Conservation (phyloP, 768 basidiomycete species). For the Pleurotus giganteus region DNA sequence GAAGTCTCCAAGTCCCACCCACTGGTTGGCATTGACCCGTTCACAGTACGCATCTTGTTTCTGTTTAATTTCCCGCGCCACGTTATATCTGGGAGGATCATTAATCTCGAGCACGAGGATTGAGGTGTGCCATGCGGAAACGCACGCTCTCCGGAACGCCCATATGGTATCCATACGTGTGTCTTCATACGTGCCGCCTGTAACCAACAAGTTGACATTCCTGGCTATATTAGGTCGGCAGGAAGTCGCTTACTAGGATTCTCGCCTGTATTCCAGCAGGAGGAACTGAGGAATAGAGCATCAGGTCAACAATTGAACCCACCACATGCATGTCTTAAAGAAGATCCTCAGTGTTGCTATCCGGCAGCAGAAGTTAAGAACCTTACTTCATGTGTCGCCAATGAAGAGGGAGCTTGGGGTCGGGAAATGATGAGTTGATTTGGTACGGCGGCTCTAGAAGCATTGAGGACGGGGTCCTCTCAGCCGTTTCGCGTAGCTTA, state of each 20-base stretch:
- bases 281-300: background rate
- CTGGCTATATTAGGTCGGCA: conserved; percentile 26
- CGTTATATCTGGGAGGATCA: conserved; percentile 45
- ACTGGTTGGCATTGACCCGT: conserved; percentile 45
- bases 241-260: conserved; percentile 48
- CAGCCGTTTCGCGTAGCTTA: conserved; percentile 71
- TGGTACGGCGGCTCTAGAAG: conserved; percentile 70
- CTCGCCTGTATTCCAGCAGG: conserved; percentile 37
- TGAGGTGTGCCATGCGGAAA: conserved; percentile 9
- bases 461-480: conserved; percentile 72
- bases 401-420: conserved; percentile 34
- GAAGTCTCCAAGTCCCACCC: conserved; percentile 50
- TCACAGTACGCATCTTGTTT: conserved; percentile 64
- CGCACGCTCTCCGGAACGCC: conserved; percentile 59
- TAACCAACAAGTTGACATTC: conserved; percentile 11
- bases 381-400: conserved; percentile 77
- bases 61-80: conserved; percentile 59
- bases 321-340: conserved; percentile 48
- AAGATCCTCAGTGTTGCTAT: background rate
- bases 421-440: conserved; percentile 39
- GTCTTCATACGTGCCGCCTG: conserved; percentile 43
- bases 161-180: conserved; percentile 67
- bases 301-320: conserved; percentile 12
- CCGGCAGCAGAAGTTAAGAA: background rate
- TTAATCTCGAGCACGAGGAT: conserved; percentile 24